Evolutionary conservation across 495 filamentous ascomycete species (phyloP), one percentile per base, ranked within the genome.

Genomic region (Neurospora sp.): DNA sequence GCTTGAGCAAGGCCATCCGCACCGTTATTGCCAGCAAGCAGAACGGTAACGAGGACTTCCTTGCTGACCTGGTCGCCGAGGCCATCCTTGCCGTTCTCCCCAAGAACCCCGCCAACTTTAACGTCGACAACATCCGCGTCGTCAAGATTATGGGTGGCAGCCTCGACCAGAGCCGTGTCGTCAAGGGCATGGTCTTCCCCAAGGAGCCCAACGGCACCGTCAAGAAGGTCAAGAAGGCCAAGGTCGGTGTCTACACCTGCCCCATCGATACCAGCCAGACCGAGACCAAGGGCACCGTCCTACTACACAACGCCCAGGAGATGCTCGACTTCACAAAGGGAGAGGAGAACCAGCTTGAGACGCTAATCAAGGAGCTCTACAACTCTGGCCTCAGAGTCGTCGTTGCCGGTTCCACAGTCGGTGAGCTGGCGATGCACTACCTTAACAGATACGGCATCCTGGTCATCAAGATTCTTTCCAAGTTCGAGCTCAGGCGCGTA

Each of bases 81-180:
- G 96, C 95, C 38, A 93, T 98, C 35, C 89, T 98, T 70, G 90
- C 93, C 70, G 96, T 99, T 5, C 88, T 98, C 69, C 96, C 96
- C 74, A 98, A 97, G 86, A 96, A 98, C 85, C 92, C 96, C n/a
- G 81, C 86, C 80, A 97, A 98, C 85, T 99, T 99, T 86, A 99
- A 98, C 83, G 96, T 99, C 76, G 96, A 99, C 86, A 99, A 98
- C 80, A 90, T 99, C 76, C 93, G 96, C 70, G 96, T 99, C 73
- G 96, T 99, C 73, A 99, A 99, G 86, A 98, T 99, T 77, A 98
- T 99, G 96, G 96, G 96, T 75, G 96, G 96, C 73, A 93, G 90
- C 80, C 86, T 98, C 79, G 92, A 93, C 79, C 94, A 98, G 83
- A 96, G 92, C 79, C 89, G 90, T 74, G 96, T 99, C 31, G 92